These are phyloP conservation scores for Fennellomyces sp. DNA, from an alignment of 371 early-diverging fungal species.

Conservation along the genomic window DNA sequence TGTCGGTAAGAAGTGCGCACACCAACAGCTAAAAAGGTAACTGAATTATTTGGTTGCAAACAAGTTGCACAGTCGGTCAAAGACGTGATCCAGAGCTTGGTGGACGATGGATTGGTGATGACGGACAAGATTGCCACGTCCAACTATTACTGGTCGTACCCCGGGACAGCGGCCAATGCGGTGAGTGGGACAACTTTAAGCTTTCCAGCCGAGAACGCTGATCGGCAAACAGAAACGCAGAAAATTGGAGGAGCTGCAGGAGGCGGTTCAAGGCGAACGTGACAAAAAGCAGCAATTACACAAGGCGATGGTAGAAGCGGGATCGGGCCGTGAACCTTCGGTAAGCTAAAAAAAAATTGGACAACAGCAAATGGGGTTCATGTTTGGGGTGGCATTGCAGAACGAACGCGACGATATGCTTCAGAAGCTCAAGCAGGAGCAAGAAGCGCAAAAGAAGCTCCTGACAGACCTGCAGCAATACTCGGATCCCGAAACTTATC, in stretches of 20 bases:
- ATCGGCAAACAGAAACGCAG: constrained; percentile 31
- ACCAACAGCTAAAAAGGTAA: not conserved
- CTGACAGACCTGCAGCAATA: constrained; percentile 63
- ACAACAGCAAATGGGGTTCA: not conserved
- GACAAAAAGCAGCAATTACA: constrained; percentile 41
- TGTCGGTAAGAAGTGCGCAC: constrained; percentile 57
- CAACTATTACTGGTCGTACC: constrained; percentile 94
- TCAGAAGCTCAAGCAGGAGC: constrained; percentile 44
- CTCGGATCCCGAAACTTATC: constrained; percentile 73
- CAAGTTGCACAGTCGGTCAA: constrained; percentile 85
- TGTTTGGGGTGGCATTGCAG: not conserved
- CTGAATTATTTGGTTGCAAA: not conserved
- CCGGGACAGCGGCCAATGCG: constrained; percentile 69
- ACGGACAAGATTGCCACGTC: constrained; percentile 93
- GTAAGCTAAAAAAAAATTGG: constrained; percentile 38
- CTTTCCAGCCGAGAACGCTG: not conserved
- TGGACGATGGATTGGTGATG: constrained; percentile 89
- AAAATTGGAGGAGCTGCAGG: constrained; percentile 48
- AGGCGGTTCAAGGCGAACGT: constrained; percentile 35
- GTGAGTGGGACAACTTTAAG: constrained; percentile 28
- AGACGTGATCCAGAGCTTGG: constrained; percentile 86
- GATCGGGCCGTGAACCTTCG: constrained; percentile 54
- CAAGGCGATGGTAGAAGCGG: constrained; percentile 36
- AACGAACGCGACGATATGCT: constrained; percentile 57
- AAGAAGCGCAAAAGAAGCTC: constrained; percentile 34